phyloP scores from a whole-genome alignment of 2,329 filamentous ascomycete genomes.

The Xylaria hypoxylon region DNA sequence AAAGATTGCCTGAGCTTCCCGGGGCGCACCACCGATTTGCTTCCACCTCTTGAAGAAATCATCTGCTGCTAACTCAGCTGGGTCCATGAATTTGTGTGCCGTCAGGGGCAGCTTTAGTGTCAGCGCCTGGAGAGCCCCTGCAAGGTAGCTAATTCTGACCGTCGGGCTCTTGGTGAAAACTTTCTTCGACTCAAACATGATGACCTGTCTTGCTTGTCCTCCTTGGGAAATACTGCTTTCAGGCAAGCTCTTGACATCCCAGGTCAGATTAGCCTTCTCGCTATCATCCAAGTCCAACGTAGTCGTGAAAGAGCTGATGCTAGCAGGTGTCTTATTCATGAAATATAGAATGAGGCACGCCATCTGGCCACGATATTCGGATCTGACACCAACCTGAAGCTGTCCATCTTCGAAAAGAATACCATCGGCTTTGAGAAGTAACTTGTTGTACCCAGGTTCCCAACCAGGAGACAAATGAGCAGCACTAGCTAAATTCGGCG shows the following conservation, averaged over 20 bases:
- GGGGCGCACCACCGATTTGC: constrained; percentile 89
- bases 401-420: constrained; percentile 95
- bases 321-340: constrained; percentile 88
- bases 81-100: constrained; percentile 97
- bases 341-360: constrained; percentile 97
- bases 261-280: constrained; percentile 76
- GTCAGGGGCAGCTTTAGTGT: constrained; percentile 90
- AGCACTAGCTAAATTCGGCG: constrained; percentile 89
- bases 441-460: constrained; percentile 87
- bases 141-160: constrained; percentile 92
- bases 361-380: constrained; percentile 94
- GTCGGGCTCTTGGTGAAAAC: constrained; percentile 89
- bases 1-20: constrained; percentile 91
- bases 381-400: constrained; percentile 89
- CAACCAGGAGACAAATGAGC: constrained; percentile 94
- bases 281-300: constrained; percentile 83
- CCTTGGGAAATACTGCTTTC: constrained; percentile 82
- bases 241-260: constrained; percentile 88
- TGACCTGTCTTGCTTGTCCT: constrained; percentile 88
- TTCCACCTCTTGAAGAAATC: constrained; percentile 99
- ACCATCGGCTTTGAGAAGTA: constrained; percentile 84
- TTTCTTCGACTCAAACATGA: constrained; percentile 89
- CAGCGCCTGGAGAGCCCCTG: constrained; percentile 90
- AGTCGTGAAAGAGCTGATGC: constrained; percentile 92
- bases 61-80: constrained; percentile 84